A percentile compares a stretch with the other conserved stretches of the same genome.
phyloP scores from a whole-genome alignment of 176 grass and related monocot species.

The Carex myosuroides region DNA sequence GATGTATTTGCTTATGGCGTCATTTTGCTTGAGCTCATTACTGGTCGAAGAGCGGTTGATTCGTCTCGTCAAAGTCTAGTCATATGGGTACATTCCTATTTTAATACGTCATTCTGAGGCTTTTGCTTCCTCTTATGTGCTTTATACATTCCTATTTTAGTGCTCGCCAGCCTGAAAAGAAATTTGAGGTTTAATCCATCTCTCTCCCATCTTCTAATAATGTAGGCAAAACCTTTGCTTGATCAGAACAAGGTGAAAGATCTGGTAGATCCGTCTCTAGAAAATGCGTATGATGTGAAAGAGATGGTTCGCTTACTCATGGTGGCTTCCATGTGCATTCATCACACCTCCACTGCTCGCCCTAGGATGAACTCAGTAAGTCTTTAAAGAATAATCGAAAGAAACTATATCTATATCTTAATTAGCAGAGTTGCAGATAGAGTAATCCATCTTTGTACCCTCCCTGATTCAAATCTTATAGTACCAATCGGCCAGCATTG shows the following conservation, averaged over 20 bases:
- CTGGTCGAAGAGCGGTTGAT: constrained; percentile 79
- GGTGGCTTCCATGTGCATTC: constrained; percentile 96
- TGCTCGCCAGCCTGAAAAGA: not conserved
- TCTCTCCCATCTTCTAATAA: not conserved
- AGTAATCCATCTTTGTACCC: not conserved
- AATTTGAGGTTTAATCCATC: not conserved
- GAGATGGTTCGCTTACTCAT: constrained; percentile 47
- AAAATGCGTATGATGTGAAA: constrained; percentile 46
- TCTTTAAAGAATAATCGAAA: not conserved
- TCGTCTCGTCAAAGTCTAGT: constrained; percentile 82
- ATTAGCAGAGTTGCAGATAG: not conserved
- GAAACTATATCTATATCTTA: constrained; percentile 9
- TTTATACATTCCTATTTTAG: not conserved
- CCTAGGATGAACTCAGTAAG: constrained; percentile 86
- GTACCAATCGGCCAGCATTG: not conserved
- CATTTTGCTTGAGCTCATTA: constrained; percentile 86
- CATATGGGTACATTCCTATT: constrained; percentile 58
- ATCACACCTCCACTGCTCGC: constrained; percentile 60
- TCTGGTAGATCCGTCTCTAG: constrained; percentile 66
- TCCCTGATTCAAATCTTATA: not conserved
- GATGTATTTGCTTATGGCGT: constrained; percentile 95
- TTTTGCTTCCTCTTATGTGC: not conserved
- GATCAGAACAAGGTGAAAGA: constrained; percentile 72
- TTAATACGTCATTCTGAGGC: not conserved
- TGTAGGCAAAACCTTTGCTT: constrained; percentile 82